A percentile compares a stretch with the other conserved stretches of the same genome.
phyloP scores from a whole-genome alignment of 176 grass and related monocot species.

The Oryza brachyantha region DNA sequence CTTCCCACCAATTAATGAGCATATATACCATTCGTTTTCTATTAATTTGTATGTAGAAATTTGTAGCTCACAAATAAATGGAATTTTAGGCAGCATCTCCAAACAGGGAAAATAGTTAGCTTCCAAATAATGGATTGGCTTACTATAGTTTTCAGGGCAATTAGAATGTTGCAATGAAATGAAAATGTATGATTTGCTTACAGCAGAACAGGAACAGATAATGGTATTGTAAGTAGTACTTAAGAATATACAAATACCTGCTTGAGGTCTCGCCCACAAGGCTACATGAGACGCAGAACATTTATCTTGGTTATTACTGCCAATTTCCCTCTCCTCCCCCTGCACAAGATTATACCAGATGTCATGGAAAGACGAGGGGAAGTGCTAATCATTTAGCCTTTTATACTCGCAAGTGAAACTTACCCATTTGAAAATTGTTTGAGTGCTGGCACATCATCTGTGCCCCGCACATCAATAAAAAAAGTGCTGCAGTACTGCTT shows the following conservation, averaged over 20 bases:
- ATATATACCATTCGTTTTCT: not conserved
- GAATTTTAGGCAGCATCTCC: not conserved
- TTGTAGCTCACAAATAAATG: not conserved
- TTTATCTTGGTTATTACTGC: not conserved
- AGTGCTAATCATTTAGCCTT: not conserved
- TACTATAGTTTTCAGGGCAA: not conserved
- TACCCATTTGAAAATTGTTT: not conserved
- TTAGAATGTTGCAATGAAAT: constrained; percentile 1
- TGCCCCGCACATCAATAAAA: not conserved
- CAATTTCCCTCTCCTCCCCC: not conserved
- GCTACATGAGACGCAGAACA: not conserved
- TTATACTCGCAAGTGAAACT: not conserved
- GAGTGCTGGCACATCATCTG: not conserved
- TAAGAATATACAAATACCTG: constrained; percentile 4
- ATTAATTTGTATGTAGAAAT: not conserved
- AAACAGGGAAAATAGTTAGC: not conserved
- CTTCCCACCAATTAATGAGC: not conserved
- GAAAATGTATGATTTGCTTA: not conserved
- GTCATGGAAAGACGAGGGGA: not conserved
- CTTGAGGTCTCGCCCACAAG: not conserved
- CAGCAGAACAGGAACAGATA: not conserved
- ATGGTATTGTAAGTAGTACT: not conserved
- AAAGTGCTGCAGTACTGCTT: not conserved
- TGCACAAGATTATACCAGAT: not conserved
- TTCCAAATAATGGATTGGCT: not conserved